Base-by-base conservation (phyloP, 106 monocot species). In the Xerophyta viscosa region DNA sequence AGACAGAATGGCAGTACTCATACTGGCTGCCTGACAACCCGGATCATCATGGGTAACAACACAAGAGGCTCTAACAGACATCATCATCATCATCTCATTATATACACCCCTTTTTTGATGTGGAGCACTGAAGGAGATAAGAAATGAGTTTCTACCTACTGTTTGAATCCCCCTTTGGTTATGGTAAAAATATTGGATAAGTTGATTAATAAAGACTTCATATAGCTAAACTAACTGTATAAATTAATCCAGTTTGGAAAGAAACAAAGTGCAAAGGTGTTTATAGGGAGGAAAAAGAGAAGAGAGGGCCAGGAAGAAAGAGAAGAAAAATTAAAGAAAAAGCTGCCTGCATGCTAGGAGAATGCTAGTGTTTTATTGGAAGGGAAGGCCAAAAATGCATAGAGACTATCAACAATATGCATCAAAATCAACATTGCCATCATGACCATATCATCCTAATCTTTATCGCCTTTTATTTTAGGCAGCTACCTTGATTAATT, bases 1-100 rank as follows among this genome's bases (percentile, higher is more conserved):
- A 80, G 77, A 66, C 80, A 80, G 84, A 84, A 77, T 90, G 90
- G 90, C 62, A 90, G 68, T 68, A 76, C 36, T 91, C 80, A 37
- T 91, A 85, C 63, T 91, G 85, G 85, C 60, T 78, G 61, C 75
- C 84, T 82, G 85, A 82, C 69, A 86, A 78, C 69, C 81, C 65
- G 54, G 78, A 85, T 81, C 91, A 85, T 66, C 90, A 84, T 85
- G 81, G 84, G 54, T 91, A 84, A 61, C 50, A 73, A 60, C 52
- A 73, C 66, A 57, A 27, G n/a, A 59, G 51, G 41, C 5, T 50
- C 53, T 72, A 46, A 41, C 52, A 46, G 57, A 44, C 58, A 73
- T 1, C 36, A 53, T 36, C 23, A 28, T 36, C 31, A 20, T 17
- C 46, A 46, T 39, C 6, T 39, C 1, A 39, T 10, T 39, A 39